Base-by-base conservation (phyloP, 345 rosid genomes). In the Euphorbia peplus region DNA sequence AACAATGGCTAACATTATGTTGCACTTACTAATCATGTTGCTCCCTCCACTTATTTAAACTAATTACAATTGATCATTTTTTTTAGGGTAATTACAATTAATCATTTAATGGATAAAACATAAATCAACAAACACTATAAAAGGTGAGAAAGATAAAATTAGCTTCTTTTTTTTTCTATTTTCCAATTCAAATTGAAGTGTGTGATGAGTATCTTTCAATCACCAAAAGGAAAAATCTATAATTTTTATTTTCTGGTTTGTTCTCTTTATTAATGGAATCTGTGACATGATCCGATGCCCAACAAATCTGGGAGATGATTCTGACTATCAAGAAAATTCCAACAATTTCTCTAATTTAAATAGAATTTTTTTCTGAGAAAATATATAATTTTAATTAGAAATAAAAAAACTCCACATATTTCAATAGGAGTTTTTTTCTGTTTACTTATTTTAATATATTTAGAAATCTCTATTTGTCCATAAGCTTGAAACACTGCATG, bases 231-330 rank as follows among this genome's bases (percentile, higher is more conserved):
- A 28, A n/a, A 32, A 53, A 62, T 35, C 22, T 25, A 22, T 63
- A 2, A 22, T 22, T 2, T 25, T 37, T n/a, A 8, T 1, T 22
- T 25, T 41, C 25, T 46, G 37, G 53, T 51, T 58, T 25, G 25
- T 44, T 63, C 19, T 28, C 37, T 14, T 1, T 11, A 69, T 24
- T 39, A 46, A 63, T 53, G 67, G 74, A 77, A 69, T 60, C 59
- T 70, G 64, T 42, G 72, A 50, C 12, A 46, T 19, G 76, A 70
- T 59, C 76, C 71, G 67, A 78, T 51, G 76, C 51, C 60, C 67
- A 59, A 7, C 46, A 50, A 51, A 50, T 37, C 64, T 64, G 30
- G 75, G 67, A 63, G 72, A 39, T 55, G 46, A 41, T 19, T 42
- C 24, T 24, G 63, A 25, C 12, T 62, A 48, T 12, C 26, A 29